Base-by-base conservation (phyloP, 352 stramenopile genomes). In the Phytophthora vignae region DNA sequence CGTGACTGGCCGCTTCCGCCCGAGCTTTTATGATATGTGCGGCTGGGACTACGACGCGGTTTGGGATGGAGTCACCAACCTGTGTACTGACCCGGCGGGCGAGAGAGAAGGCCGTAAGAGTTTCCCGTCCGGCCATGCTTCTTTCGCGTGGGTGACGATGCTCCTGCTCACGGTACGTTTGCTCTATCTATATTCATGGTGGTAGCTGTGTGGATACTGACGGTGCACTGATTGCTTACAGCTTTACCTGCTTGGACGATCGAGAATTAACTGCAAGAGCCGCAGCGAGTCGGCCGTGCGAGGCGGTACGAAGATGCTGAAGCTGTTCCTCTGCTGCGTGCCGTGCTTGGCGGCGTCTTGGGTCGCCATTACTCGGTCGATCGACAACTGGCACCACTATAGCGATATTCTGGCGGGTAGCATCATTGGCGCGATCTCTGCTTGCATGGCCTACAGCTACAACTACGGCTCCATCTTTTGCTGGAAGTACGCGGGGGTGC, bases 341-440 rank as follows among this genome's bases (percentile, higher is more conserved):
- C 87, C 87, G 22, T 86, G 77, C 29, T 73, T 93, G 55, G 62
- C 87, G 15, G 81, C 87, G 3, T 68, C 85, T 11, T 95, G 87
- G 87, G 81, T 93, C 27, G 71, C 82, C 9, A 79, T 95, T 36
- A 95, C 85, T 12, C 83, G 87, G 14, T 91, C 85, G 1, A 82
- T 91, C 36, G 87, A 93, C 80, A 95, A 95, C 69, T 93, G 85
- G 83, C 87, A 95, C 60, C 85, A 93, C 77, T 95, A 93, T 63
- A 84, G 68, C 22, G 87, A 95, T 67, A 92, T 95, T 50, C 49
- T 92, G 73, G 85, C 90, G 1, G 84, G 84, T 15, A 87, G 77
- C 36, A 79, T 92, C 40, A 86, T 92, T 46, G 84, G 84, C 1
- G 75, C 63, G 40, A 69, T 87, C 2, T 59, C 76, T 1, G 79